A percentile compares a stretch with the other conserved stretches of the same genome.
Conservation (phyloP, 805 yeast species). For the Sugiyamaella mastotermitis region DNA sequence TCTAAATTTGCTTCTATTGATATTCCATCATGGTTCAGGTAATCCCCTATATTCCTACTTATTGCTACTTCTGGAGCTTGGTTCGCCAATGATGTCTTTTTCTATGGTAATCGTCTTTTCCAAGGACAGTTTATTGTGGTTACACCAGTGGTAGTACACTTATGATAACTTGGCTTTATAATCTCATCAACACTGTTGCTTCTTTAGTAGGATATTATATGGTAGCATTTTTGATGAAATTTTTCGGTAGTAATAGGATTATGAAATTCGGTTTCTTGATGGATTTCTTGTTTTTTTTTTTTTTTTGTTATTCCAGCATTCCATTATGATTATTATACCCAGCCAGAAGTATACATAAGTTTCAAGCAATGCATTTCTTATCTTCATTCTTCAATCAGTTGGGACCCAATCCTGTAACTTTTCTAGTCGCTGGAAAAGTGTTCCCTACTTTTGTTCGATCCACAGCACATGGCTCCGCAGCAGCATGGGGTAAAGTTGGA, state of each 20-base stretch:
- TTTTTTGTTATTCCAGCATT: slow-evolving; percentile 54
- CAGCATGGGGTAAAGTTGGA: slow-evolving; percentile 61
- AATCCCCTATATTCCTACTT: slow-evolving; percentile 59
- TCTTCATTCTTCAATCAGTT: slow-evolving; percentile 61
- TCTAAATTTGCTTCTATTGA: slow-evolving; percentile 72
- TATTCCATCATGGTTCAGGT: slow-evolving; percentile 92
- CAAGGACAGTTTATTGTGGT: slow-evolving; percentile 34
- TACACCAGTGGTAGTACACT: slow-evolving; percentile 36
- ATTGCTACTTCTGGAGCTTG: slow-evolving; percentile 53
- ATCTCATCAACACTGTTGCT: slow-evolving; percentile 42
- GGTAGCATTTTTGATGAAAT: slow-evolving; percentile 42
- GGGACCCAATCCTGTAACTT: slow-evolving; percentile 62
- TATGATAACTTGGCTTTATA: slow-evolving; percentile 54
- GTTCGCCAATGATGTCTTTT: slow-evolving; percentile 60
- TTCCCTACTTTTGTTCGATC: slow-evolving; percentile 65
- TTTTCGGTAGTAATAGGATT: slow-evolving; percentile 52
- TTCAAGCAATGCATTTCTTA: slow-evolving; percentile 54
- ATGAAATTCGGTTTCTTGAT: slow-evolving; percentile 52
- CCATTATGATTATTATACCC: slow-evolving; percentile 47
- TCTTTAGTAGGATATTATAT: slow-evolving; percentile 61
- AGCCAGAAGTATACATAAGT: slow-evolving; percentile 18
- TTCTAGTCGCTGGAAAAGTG: slow-evolving; percentile 57
- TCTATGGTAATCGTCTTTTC: slow-evolving; percentile 59
- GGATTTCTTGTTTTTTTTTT: slow-evolving; percentile 48
- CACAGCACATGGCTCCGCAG: slow-evolving; percentile 60